A percentile compares a stretch with the other conserved stretches of the same genome.
Conservation (phyloP, 225 moss, liverwort and hornwort genomes). For the Bryum argenteum region DNA sequence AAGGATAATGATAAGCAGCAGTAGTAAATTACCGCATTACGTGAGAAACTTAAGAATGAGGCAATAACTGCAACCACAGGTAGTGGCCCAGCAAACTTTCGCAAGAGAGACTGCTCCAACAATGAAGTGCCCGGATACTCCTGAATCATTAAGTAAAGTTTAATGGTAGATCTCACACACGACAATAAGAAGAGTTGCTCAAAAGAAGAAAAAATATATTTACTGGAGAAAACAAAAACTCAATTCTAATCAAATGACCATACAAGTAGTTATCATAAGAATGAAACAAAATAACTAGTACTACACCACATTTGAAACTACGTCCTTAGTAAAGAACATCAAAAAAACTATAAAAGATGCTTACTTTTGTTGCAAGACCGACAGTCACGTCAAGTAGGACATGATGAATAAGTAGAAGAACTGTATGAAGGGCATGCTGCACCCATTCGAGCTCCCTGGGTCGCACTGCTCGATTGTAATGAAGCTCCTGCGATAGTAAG, state of each 20-base stretch:
- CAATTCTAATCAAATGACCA: no score
- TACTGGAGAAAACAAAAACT: background rate
- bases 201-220: background rate
- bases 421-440: constrained; percentile 74
- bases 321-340: constrained; percentile 5
- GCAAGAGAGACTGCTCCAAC: constrained; percentile 81
- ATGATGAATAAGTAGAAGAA: constrained; percentile 79
- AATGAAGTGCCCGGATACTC: constrained; percentile 78
- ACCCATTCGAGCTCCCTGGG: constrained; percentile 92
- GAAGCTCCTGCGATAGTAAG: constrained; percentile 62
- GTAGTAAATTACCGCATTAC: constrained; percentile 57
- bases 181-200: constrained; percentile 1
- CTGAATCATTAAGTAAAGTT: constrained; percentile 45
- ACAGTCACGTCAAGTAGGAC: constrained; percentile 70
- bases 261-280: constrained; percentile 10
- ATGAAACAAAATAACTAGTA: constrained; percentile 18
- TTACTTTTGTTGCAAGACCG: constrained; percentile 74
- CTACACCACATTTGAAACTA: constrained; percentile 5
- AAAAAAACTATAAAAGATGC: constrained; percentile 22
- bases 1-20: constrained; percentile 8
- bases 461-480: constrained; percentile 79
- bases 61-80: constrained; percentile 82
- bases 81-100: constrained; percentile 78
- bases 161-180: constrained; percentile 13
- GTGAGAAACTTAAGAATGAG: constrained; percentile 83